A percentile compares a stretch with the other conserved stretches of the same genome.
These are phyloP conservation scores for Myriosclerotinia duriaeana DNA, from an alignment of 2,329 filamentous ascomycete genomes.

Conservation along the genomic window DNA sequence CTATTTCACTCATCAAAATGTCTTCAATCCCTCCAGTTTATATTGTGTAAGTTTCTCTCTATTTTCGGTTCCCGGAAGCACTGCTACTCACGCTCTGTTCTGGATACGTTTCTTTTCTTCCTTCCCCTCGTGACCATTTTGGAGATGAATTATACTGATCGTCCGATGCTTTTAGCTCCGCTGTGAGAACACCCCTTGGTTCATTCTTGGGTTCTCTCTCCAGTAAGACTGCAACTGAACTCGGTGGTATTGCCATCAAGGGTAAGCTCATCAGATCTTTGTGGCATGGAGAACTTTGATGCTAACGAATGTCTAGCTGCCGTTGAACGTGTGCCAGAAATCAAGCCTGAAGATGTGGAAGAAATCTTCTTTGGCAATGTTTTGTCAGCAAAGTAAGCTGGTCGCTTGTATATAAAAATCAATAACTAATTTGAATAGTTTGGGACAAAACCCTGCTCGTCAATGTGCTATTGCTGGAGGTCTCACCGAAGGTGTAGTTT, in stretches of 20 bases:
- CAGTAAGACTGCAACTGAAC: slow-evolving; percentile 78
- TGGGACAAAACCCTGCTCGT: slow-evolving; percentile 93
- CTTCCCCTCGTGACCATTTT: not conserved
- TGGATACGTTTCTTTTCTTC: not conserved
- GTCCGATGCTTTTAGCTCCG: slow-evolving; percentile 49
- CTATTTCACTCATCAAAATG: slow-evolving; percentile 54
- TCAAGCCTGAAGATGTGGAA: slow-evolving; percentile 87
- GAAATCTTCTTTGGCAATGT: slow-evolving; percentile 99
- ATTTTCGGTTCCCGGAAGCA: not conserved
- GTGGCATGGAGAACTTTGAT: not conserved
- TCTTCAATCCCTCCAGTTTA: slow-evolving; percentile 83
- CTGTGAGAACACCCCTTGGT: slow-evolving; percentile 84
- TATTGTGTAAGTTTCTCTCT: slow-evolving; percentile 59
- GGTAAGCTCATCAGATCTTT: slow-evolving; percentile 49
- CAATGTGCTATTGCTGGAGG: slow-evolving; percentile 91
- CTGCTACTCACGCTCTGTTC: not conserved
- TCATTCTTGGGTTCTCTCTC: slow-evolving; percentile 93
- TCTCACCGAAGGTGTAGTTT: slow-evolving; percentile 73
- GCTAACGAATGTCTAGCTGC: slow-evolving; percentile 53
- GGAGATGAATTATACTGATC: slow-evolving; percentile 2
- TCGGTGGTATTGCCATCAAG: slow-evolving; percentile 91
- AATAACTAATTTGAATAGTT: slow-evolving; percentile 51
- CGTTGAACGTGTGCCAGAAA: slow-evolving; percentile 77
- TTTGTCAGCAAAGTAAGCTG: slow-evolving; percentile 81
- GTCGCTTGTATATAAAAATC: slow-evolving; percentile 9